Evolutionary conservation across 768 basidiomycete species (phyloP), one percentile per base, ranked within the genome.

Genomic region (Leucogyrophana mollusca): DNA sequence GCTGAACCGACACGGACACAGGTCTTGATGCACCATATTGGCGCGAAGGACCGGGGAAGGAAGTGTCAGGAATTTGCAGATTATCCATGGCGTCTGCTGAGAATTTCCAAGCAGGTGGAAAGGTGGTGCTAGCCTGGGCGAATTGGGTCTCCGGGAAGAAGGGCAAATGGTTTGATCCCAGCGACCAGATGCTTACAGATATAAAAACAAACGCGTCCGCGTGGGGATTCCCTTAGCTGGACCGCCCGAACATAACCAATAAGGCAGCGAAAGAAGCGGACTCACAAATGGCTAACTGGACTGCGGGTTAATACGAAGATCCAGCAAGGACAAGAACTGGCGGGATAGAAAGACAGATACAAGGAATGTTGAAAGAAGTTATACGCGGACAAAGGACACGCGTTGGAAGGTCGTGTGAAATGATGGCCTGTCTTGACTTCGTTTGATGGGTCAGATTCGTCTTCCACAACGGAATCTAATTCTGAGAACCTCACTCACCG

Each of bases 1-100:
- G 72, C 24, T 82, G 74, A 3, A 73, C 76, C 5, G 74, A 67
- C 27, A 80, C 81, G 9, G 83, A 85, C n/a, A 74, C 76, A 1
- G 84, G 79, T n/a, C 84, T 68, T 7, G 71, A 64, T 7, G 62
- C 33, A 9, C 61, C 60, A 13, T 69, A 57, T 23, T 71, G 68
- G 27, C 76, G 70, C 35, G 79, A 78, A 21, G 74, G 71, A 32
- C 74, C 73, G 16, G 74, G 56, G 47, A 74, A 56, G 9, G 72
- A 65, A 9, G 61, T 43, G 36, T 75, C 74, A 11, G 75, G 75
- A 23, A 76, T 72, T 57, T 77, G 75, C 14, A 78, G 67, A 30
- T 45, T 66, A 52, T 52, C 59, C 64, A 66, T 66, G 38, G 32
- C 21, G 50, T 17, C 45, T 49, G 38, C 39, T 30, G 38, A 27